Evolutionary conservation across 345 rosid genomes (phyloP).

Genomic region (Carallia pectinifolia): DNA sequence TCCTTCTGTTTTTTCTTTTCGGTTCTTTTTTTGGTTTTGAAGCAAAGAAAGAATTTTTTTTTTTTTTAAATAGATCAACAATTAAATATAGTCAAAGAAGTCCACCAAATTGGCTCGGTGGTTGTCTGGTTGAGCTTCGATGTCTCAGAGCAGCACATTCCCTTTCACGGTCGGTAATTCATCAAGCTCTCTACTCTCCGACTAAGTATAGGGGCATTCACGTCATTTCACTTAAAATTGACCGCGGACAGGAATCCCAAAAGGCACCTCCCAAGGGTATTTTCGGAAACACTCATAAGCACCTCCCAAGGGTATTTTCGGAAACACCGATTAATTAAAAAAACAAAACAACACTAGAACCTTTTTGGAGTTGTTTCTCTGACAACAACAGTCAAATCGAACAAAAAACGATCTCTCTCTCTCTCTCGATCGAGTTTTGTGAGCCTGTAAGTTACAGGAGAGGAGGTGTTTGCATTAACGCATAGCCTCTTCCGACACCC

Average conservation of each 20-base stretch:
- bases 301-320: not conserved
- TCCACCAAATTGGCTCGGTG: not conserved
- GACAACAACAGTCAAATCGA: not conserved
- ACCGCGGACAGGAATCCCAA: not conserved
- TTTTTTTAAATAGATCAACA: too few species aligned
- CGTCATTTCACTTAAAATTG: not conserved
- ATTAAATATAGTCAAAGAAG: not conserved
- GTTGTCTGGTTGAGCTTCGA: constrained; percentile 11
- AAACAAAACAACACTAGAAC: not conserved
- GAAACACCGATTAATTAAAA: not conserved
- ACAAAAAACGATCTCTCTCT: not conserved
- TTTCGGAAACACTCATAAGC: not conserved
- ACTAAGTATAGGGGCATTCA: not conserved
- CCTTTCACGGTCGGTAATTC: not conserved
- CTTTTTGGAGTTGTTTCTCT: not conserved
- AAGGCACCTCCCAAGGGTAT: not conserved
- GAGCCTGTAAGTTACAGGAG: constrained; percentile 1
- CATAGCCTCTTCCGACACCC: constrained; percentile 15
- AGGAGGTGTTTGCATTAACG: constrained; percentile 17
- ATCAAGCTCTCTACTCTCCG: not conserved
- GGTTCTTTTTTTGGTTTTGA: too few species aligned
- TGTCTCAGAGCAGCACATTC: constrained; percentile 7
- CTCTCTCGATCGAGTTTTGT: not conserved
- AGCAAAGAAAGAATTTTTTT: too few species aligned
- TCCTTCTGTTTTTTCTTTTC: too few species aligned